Percentiles rank a stretch among this genome's conserved stretches.
Conservation (phyloP, 305 asterid genomes). For the Plantago coronopus region DNA sequence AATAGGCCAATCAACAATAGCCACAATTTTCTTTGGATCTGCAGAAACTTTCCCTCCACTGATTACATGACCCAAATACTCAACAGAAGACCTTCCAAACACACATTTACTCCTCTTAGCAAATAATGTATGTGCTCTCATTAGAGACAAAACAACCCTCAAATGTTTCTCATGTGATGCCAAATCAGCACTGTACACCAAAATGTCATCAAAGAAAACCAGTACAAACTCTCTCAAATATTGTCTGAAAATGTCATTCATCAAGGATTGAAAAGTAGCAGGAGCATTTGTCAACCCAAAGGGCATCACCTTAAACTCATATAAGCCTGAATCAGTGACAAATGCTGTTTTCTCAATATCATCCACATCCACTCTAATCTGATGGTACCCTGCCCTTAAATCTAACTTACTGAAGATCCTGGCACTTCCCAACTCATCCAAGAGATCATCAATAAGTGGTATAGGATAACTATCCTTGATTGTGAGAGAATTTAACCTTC, state of each 20-base stretch:
- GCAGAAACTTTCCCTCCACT: background rate
- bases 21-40: background rate
- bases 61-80: background rate
- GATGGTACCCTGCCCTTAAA: no score
- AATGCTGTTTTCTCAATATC: no score
- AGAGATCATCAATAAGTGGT: background rate
- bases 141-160: background rate
- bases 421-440: background rate
- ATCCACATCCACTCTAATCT: no score
- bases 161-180: background rate
- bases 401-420: no score
- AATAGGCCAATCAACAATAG: no score
- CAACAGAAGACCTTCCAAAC: background rate
- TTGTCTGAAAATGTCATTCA: background rate
- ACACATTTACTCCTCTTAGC: background rate
- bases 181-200: no score
- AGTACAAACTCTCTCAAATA: background rate
- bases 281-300: background rate
- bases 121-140: no score
- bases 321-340: background rate
- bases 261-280: background rate
- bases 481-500: background rate
- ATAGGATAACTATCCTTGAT: background rate
- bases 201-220: background rate
- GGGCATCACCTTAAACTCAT: no score